These are phyloP conservation scores for Podaxis sp. DNA, from an alignment of 768 basidiomycete species.

Conservation along the genomic window DNA sequence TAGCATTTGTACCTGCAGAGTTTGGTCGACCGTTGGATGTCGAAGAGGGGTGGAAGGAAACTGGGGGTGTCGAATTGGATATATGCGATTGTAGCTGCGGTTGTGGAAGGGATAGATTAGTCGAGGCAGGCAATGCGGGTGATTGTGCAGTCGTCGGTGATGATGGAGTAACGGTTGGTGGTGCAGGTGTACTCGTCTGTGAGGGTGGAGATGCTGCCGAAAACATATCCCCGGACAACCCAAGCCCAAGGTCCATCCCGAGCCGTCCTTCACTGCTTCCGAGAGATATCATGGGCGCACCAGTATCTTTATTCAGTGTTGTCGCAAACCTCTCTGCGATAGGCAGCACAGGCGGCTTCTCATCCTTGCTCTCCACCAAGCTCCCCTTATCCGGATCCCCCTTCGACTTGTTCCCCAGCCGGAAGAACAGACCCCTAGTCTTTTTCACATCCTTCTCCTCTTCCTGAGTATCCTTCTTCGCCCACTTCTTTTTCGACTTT, in stretches of 20 bases:
- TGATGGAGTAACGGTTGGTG: background rate
- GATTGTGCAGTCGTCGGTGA: background rate
- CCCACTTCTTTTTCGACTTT: conserved; percentile 21
- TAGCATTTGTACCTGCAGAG: background rate
- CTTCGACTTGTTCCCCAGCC: conserved; percentile 39
- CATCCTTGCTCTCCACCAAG: conserved; percentile 18
- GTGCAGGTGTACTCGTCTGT: background rate
- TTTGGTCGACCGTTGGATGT: background rate
- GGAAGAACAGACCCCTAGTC: conserved; percentile 44
- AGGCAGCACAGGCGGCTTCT: conserved; percentile 28
- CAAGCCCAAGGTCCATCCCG: conserved; percentile 9
- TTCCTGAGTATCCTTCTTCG: conserved; percentile 5
- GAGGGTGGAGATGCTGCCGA: conserved; percentile 1
- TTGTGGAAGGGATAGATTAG: background rate
- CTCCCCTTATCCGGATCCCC: conserved; percentile 32
- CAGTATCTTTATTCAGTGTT: conserved; percentile 22
- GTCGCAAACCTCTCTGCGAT: conserved; percentile 50
- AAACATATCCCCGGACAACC: conserved; percentile 12
- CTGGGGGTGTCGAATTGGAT: background rate
- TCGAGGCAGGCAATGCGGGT: background rate
- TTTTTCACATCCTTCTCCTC: conserved; percentile 28
- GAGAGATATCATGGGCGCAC: conserved; percentile 6
- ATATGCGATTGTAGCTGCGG: background rate
- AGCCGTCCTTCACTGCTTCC: conserved; percentile 9
- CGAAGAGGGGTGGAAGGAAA: conserved; percentile 5